Base-by-base conservation (phyloP, 1,139 yeast species). In the Martiniozyma asiatica region DNA sequence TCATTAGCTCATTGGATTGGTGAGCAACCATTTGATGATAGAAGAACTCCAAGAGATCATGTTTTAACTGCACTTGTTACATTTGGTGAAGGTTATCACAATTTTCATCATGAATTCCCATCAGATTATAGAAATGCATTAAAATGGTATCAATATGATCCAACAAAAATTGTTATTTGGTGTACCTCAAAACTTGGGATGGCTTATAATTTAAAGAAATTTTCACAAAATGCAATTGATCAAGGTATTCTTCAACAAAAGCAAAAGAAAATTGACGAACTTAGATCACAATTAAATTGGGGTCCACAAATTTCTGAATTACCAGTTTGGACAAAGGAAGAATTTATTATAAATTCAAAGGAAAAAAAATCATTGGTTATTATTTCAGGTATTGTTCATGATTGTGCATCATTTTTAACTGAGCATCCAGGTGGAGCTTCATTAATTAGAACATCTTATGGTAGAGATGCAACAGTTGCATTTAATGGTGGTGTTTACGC, bases 31-130 rank as follows among this genome's bases (percentile, higher is more conserved):
- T 89, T 89, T 50, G 98, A 89, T 55, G 98, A 89, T 61, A 77
- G 87, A 57, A 78, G 95, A 65, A 82, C 97, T 24, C 97, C 98
- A 43, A 74, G 98, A 59, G 97, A 89, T 60, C 96, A 89, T 60
- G 74, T 77, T 48, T 57, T 89, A 43, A 89, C 98, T 38, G 98
- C 98, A 6, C 61, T 89, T 38, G 94, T 84, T 37, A 89, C 98
- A 9, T 80, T 89, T 48, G 98, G 98, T 55, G 98, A 89, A 65
- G 98, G 98, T 37, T 87, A 89, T 71, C 98, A 89, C 62, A 89
- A 89, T 65, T 89, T 89, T 77, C 98, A 89, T 62, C 98, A 89
- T 63, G 97, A 92, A 65, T 89, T 87, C 73, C 98, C 98, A 45
- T 74, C 93, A 27, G 98, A 89, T 64, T 89, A 89, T 72, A 75